Evolutionary conservation across 2,329 filamentous ascomycete genomes (phyloP), one percentile per base, ranked within the genome.

Genomic region (Phialocephala subalpina): DNA sequence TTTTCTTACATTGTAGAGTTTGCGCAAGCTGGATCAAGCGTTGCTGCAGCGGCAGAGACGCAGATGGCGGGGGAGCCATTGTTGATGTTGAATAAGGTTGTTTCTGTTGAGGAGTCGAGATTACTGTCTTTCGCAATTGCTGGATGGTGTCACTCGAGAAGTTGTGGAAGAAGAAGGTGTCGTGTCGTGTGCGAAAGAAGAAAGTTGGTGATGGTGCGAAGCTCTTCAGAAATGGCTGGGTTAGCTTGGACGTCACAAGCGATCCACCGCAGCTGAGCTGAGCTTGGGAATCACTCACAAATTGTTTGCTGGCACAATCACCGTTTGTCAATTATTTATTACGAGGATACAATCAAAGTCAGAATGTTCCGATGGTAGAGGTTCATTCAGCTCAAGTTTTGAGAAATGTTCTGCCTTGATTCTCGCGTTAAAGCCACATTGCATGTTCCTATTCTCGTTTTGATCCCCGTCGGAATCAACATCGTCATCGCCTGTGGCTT

Each of bases 1-100:
- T 80, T 78, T 78, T 88, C 82, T 80, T 88, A 91, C 95, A 99
- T 84, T 98, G 96, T 73, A 98, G 85, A 55, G 94, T 98, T 80
- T 97, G 90, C 72, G 91, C 94, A 73, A 98, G 86, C 73, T 87
- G 84, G 75, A 93, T 81, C 67, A 97, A 82, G 77, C 94, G 87
- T 83, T 78, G 69, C 67, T 73, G 70, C 42, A 78, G 69, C 9
- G 76, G 76, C 67, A 76, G 69, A 58, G 72, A 67, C 12, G 71
- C 70, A 22, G 75, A 74, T 62, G 76, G 76, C 63, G 74, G 74
- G 49, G 74, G 75, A 64, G 76, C 72, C 76, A 78, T 78, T 67
- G 67, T 67, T 57, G 53, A 59, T 64, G 40, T 36, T 64, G 57
- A 62, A 55, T 64, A 12, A 11, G 42, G n/a, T 25, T 20, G 29